These are phyloP conservation scores for Apiotrichum laibachii DNA, from an alignment of 1,284 basidiomycete genomes.

Conservation along the genomic window DNA sequence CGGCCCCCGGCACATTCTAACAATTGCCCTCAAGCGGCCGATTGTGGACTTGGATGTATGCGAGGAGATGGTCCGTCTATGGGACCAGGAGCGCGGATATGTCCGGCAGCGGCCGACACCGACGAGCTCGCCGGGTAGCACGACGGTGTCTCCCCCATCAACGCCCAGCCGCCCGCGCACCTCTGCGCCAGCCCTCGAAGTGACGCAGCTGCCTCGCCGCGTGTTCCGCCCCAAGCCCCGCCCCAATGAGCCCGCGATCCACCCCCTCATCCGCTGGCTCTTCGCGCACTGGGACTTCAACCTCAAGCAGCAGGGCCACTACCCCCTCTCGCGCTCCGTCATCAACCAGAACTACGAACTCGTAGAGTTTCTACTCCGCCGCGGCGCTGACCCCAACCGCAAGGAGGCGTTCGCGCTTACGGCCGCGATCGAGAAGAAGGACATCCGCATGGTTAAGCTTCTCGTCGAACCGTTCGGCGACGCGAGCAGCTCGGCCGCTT, in stretches of 20 bases:
- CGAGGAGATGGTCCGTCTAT: constrained; percentile 33
- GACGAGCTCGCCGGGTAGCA: neutral
- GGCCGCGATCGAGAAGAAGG: constrained; percentile 66
- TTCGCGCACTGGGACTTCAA: constrained; percentile 31
- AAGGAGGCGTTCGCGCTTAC: constrained; percentile 48
- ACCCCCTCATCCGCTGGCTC: constrained; percentile 48
- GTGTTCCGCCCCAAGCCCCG: constrained; percentile 34
- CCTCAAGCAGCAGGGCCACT: constrained; percentile 63
- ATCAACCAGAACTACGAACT: constrained; percentile 63
- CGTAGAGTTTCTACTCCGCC: constrained; percentile 63
- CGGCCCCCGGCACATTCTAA: constrained; percentile 26
- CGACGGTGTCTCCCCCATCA: neutral
- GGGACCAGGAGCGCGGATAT: constrained; percentile 30
- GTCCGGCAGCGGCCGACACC: neutral
- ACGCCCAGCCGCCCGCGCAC: constrained; percentile 6
- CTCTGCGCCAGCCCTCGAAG: neutral
- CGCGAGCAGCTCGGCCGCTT: neutral
- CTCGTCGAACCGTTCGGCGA: constrained; percentile 61
- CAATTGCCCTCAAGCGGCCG: constrained; percentile 32
- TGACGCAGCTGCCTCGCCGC: constrained; percentile 40
- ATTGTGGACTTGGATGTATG: constrained; percentile 34
- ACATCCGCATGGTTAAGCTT: constrained; percentile 66
- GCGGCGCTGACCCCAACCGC: constrained; percentile 65
- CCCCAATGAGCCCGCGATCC: constrained; percentile 18
- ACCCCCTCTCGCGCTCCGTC: constrained; percentile 72